Conservation (phyloP, 106 monocot genomes). For the Xerophyta viscosa region DNA sequence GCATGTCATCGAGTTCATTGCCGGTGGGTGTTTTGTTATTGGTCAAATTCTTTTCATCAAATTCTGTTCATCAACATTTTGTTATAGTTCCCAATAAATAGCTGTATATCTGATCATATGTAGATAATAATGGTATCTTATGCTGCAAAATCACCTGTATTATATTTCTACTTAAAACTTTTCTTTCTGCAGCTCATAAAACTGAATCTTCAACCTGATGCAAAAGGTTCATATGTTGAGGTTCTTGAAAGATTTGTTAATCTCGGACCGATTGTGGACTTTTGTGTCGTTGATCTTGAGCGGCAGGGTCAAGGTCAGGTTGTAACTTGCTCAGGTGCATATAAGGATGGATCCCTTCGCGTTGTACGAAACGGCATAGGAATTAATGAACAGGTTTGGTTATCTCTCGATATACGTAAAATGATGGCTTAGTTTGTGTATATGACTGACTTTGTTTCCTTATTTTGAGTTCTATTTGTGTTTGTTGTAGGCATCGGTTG, state of each 20-base stretch:
- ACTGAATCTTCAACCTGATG: constrained; percentile 92
- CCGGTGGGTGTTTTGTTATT: no score
- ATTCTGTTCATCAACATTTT: no score
- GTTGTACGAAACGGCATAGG: constrained; percentile 96
- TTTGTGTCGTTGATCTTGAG: constrained; percentile 98
- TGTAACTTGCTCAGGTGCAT: constrained; percentile 97
- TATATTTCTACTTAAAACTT: not conserved
- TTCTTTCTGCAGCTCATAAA: constrained; percentile 62
- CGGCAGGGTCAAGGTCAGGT: constrained; percentile 99
- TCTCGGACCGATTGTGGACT: constrained; percentile 96
- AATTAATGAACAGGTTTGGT: constrained; percentile 85
- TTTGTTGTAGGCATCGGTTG: constrained; percentile 74
- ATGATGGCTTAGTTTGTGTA: no score
- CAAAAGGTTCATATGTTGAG: constrained; percentile 94
- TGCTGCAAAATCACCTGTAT: not conserved
- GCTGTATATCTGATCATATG: no score
- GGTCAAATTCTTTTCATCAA: no score
- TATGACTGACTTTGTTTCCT: no score
- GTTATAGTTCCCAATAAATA: no score
- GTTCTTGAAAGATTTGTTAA: constrained; percentile 92
- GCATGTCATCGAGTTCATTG: no score
- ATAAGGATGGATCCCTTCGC: constrained; percentile 94
- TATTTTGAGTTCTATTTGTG: no score
- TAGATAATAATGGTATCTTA: no score
- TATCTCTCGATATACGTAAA: no score